Base-by-base conservation (phyloP, 345 rosid genomes). In the Cardiospermum halicacabum region DNA sequence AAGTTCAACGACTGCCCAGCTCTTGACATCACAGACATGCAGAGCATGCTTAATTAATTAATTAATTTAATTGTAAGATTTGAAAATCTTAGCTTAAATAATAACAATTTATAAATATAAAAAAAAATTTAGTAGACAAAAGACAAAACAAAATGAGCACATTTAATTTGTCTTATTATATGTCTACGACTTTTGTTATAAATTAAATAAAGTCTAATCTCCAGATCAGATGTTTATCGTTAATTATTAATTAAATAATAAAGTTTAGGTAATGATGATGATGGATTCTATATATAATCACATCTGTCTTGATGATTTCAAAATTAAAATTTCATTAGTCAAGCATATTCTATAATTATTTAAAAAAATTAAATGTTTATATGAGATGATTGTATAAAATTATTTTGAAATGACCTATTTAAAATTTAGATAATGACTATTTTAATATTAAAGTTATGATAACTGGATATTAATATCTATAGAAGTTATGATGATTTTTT, bases 1-100 rank as follows among this genome's bases (percentile, higher is more conserved):
- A 39, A 30, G 55, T 12, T 43, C 54, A 2, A n/a, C 47, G 51
- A 34, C 58, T 15, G 15, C 67, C 67, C 67, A 51, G 22, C 28
- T 22, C n/a, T 48, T 48, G 36, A 39, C 18, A 26, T 37, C 18
- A 37, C 18, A 0, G 48, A 61, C n/a, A 22, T 22, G 51, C 51
- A 24, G 6, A 34, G 31, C 39, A 36, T 50, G 57, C 48, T 54
- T 45, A 61, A 31, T 43, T 25, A 18, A 32, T 11, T 19, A 21
- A 37, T 27, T 27, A 43, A n/a, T 16, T 27, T 45, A 27, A 2
- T 3, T 43, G 25, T 9, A 6, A 4, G n/a, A 58, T 37, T 36
- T 22, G 48, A 3, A 60, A 42, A 1, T 11, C 15, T 8, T 16
- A 60, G 5, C 11, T 2, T 2, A 16, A 60, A 24, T 43, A n/a